phyloP scores from a whole-genome alignment of 495 filamentous ascomycete genomes.

The Talaromyces thailandensis region DNA sequence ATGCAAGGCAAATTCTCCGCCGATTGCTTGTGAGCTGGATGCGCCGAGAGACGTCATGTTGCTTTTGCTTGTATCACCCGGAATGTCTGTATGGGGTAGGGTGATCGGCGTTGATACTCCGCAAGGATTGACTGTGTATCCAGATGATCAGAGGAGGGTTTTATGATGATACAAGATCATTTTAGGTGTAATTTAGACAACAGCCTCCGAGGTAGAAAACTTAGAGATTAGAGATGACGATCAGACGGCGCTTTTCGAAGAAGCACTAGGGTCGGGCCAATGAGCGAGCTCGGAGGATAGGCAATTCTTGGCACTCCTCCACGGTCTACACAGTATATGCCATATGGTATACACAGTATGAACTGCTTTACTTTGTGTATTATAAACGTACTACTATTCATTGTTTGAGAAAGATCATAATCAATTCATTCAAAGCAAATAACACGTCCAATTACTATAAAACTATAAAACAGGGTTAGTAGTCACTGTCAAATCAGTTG shows the following conservation, averaged over 20 bases:
- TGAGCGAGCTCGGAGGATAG: background rate
- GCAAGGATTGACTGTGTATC: background rate
- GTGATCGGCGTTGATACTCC: background rate
- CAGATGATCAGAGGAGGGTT: background rate
- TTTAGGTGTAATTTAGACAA: background rate
- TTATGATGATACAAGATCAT: background rate
- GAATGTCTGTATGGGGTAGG: background rate
- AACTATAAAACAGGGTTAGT: constrained; percentile 5
- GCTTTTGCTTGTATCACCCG: background rate
- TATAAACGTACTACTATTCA: too few species aligned
- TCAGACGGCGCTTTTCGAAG: background rate
- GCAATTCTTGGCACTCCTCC: background rate
- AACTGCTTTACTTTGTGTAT: too few species aligned
- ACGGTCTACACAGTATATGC: too few species aligned
- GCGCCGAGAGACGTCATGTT: background rate
- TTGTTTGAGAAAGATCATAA: background rate
- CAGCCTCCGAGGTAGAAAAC: background rate
- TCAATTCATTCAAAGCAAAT: background rate
- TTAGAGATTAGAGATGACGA: background rate
- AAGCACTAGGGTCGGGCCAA: background rate
- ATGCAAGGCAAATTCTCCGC: constrained; percentile 5
- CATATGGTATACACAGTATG: too few species aligned
- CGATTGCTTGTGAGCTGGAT: background rate
- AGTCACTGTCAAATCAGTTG: background rate
- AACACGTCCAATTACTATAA: background rate